These are phyloP conservation scores for Zostera marina DNA, from an alignment of 116 monocot species.

Conservation along the genomic window DNA sequence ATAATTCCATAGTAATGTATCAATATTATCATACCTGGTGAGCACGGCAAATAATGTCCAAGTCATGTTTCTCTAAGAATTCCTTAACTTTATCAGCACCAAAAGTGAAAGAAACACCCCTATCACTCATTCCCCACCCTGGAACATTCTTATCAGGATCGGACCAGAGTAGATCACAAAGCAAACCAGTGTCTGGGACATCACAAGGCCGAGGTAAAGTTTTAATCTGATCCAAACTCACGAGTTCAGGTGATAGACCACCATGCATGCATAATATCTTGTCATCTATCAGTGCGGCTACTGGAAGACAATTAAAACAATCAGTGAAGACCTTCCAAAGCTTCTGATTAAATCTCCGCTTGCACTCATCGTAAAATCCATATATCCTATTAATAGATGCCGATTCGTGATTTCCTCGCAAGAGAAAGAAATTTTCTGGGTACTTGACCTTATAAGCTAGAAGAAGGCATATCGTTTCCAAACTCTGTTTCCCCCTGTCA, in stretches of 20 bases:
- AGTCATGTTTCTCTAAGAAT: conserved; percentile 53
- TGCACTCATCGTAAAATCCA: no score
- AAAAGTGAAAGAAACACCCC: conserved; percentile 81
- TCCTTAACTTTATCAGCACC: conserved; percentile 70
- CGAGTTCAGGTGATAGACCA: conserved; percentile 67
- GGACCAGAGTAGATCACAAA: conserved; percentile 83
- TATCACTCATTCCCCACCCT: conserved; percentile 84
- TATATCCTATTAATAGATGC: neutral
- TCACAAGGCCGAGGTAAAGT: conserved; percentile 46
- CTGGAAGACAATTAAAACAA: no score
- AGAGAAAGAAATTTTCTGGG: conserved; percentile 1
- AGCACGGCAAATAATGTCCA: conserved; percentile 72
- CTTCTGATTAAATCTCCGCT: no score
- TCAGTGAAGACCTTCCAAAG: conserved; percentile 14
- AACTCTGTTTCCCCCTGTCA: no score
- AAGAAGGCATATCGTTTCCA: no score
- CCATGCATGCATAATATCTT: conserved; percentile 89
- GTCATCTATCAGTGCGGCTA: conserved; percentile 11
- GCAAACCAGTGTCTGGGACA: conserved; percentile 63
- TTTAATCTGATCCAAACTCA: conserved; percentile 63
- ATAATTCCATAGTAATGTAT: no score
- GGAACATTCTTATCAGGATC: conserved; percentile 55
- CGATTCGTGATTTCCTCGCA: conserved; percentile 6
- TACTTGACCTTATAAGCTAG: no score
- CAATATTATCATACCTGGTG: conserved; percentile 38